Evolutionary conservation across 2,329 filamentous ascomycete genomes (phyloP).

Genomic region (Trichophyton mentagrophytes): DNA sequence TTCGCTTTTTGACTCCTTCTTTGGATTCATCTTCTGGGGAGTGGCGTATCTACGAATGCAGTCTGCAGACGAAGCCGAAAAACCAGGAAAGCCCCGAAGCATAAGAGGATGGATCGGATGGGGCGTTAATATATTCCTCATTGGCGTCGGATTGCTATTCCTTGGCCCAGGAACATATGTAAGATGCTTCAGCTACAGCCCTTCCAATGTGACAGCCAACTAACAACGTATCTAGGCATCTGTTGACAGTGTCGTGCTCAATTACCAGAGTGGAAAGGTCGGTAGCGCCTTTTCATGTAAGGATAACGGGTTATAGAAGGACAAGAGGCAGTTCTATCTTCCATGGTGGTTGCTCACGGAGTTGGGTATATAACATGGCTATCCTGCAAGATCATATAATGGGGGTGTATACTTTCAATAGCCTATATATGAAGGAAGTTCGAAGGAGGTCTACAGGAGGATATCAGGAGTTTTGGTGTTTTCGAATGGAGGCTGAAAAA

Average conservation of each 20-base stretch:
- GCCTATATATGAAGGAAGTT: not conserved
- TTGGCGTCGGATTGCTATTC: constrained; percentile 66
- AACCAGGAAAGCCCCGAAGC: constrained; percentile 30
- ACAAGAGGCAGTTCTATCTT: not conserved
- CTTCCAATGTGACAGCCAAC: not conserved
- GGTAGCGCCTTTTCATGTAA: constrained; percentile 63
- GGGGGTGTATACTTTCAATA: not conserved
- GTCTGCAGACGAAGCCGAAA: constrained; percentile 27
- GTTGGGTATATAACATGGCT: not conserved
- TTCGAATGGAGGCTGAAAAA: not conserved
- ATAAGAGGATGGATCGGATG: constrained; percentile 32
- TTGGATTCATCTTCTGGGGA: constrained; percentile 77
- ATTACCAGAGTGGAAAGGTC: constrained; percentile 53
- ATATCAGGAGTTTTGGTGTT: not conserved
- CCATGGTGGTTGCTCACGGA: not conserved
- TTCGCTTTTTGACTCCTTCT: constrained; percentile 68
- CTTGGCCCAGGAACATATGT: constrained; percentile 68
- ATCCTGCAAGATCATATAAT: not conserved
- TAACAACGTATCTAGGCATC: constrained; percentile 23
- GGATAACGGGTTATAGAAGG: constrained; percentile 29
- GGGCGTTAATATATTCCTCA: constrained; percentile 57
- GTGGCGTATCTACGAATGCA: constrained; percentile 36
- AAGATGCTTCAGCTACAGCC: constrained; percentile 16
- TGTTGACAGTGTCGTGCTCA: constrained; percentile 44
- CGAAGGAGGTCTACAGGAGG: not conserved